Percentiles rank a stretch among this genome's conserved stretches.
Evolutionary conservation across 23 red algal genomes (phyloP).

Genomic region (Gracilaria gracilis): DNA sequence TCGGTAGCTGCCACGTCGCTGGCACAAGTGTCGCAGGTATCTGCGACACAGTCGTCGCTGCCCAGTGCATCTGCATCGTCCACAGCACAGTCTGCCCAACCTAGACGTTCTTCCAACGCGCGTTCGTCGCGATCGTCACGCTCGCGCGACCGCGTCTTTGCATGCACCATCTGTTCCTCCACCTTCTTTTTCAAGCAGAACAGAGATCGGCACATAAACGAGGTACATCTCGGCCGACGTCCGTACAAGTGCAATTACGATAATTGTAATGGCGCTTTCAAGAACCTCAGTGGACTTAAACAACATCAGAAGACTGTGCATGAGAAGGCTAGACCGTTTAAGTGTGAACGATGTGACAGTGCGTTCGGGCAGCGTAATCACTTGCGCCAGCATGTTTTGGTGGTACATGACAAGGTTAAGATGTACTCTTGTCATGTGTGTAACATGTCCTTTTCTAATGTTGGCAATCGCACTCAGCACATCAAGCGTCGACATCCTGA

Average conservation of each 20-base stretch:
- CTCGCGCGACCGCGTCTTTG: constrained; percentile 29
- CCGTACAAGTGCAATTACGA: constrained; percentile 55
- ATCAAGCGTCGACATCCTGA: constrained; percentile 58
- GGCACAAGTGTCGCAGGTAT: neutral
- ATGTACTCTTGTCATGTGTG: constrained; percentile 73
- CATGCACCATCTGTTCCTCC: constrained; percentile 37
- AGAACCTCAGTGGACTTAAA: constrained; percentile 68
- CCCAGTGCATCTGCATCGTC: neutral
- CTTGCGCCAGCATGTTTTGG: constrained; percentile 68
- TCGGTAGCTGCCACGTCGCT: neutral
- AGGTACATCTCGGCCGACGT: constrained; percentile 57
- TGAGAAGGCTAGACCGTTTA: constrained; percentile 67
- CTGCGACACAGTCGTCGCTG: neutral
- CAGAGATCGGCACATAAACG: constrained; percentile 69
- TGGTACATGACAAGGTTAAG: constrained; percentile 66
- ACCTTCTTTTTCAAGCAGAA: constrained; percentile 86
- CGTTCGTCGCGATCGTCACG: neutral
- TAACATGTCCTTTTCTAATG: constrained; percentile 68
- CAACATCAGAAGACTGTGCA: constrained; percentile 75
- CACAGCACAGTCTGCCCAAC: neutral
- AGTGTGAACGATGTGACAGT: constrained; percentile 64
- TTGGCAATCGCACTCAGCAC: constrained; percentile 72
- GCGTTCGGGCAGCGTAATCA: constrained; percentile 81
- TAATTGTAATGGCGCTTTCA: constrained; percentile 59
- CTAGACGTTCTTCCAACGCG: neutral